phyloP scores from a whole-genome alignment of 2,329 filamentous ascomycete genomes.

The Trichoderma simmonsii region DNA sequence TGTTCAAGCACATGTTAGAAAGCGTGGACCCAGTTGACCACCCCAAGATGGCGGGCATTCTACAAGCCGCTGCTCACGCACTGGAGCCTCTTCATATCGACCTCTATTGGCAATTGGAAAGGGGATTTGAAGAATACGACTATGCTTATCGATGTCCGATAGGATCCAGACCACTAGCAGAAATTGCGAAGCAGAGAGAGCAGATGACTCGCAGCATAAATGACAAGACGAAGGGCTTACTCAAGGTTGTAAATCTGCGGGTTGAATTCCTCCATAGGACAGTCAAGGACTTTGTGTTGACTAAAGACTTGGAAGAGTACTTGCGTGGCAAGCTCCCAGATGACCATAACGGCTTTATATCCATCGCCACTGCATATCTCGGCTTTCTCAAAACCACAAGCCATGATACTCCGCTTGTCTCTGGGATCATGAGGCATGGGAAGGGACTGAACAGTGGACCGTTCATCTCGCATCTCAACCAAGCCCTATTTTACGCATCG shows the following conservation, averaged over 20 bases:
- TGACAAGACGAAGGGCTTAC: neutral
- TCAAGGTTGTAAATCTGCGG: neutral
- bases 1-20: conserved; percentile 17
- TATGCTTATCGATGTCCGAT: neutral
- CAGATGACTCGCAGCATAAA: neutral
- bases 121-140: neutral
- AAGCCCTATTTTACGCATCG: neutral
- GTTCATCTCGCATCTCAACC: neutral
- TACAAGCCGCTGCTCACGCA: neutral
- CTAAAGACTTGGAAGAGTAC: neutral
- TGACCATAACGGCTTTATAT: neutral
- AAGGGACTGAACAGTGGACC: neutral
- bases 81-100: conserved; percentile 3
- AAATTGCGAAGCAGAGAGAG: neutral
- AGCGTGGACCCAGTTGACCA: conserved; percentile 3
- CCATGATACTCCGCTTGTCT: neutral
- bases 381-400: neutral
- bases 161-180: neutral
- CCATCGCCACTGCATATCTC: neutral
- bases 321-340: neutral
- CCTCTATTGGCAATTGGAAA: neutral
- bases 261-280: conserved; percentile 12
- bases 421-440: neutral
- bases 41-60: neutral
- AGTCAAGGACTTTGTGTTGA: conserved; percentile 2